Conservation (phyloP, 257 asterid species). For the Nemophila menziesii region DNA sequence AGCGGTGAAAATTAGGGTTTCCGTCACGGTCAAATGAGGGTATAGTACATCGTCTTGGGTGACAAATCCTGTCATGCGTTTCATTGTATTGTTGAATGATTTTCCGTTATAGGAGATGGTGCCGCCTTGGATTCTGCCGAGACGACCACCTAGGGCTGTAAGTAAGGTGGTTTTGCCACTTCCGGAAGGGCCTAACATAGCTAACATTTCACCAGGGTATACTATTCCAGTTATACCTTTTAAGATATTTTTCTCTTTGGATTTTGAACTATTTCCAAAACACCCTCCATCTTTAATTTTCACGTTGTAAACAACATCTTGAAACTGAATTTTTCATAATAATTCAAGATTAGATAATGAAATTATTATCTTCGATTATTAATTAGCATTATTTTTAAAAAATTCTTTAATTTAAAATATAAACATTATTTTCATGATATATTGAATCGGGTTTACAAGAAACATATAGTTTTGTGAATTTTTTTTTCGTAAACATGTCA, state of each 20-base stretch:
- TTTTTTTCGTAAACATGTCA: too few species aligned
- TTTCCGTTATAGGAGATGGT: slow-evolving; percentile 43
- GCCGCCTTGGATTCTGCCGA: slow-evolving; percentile 39
- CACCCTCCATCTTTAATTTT: slow-evolving; percentile 18
- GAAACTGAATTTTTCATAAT: slow-evolving; percentile 40
- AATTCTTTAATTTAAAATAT: too few species aligned
- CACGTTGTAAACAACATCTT: slow-evolving; percentile 45
- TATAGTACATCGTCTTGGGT: slow-evolving; percentile 64
- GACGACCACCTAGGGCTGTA: slow-evolving; percentile 67
- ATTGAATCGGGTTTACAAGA: too few species aligned
- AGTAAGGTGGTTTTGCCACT: slow-evolving; percentile 79
- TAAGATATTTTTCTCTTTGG: slow-evolving; percentile 39
- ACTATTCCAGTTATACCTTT: slow-evolving; percentile 59
- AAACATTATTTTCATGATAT: too few species aligned
- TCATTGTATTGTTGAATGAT: slow-evolving; percentile 43
- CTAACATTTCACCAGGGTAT: slow-evolving; percentile 59
- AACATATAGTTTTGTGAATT: too few species aligned
- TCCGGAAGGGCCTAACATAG: slow-evolving; percentile 92
- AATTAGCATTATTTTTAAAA: too few species aligned
- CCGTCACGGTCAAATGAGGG: slow-evolving; percentile 69
- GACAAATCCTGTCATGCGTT: slow-evolving; percentile 68
- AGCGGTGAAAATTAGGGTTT: slow-evolving; percentile 65
- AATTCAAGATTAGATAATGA: background rate
- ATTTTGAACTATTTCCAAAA: slow-evolving; percentile 13
- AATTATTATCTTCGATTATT: too few species aligned